Evolutionary conservation across 1,284 basidiomycete species (phyloP).

Genomic region (Pyrrhoderma noxium): DNA sequence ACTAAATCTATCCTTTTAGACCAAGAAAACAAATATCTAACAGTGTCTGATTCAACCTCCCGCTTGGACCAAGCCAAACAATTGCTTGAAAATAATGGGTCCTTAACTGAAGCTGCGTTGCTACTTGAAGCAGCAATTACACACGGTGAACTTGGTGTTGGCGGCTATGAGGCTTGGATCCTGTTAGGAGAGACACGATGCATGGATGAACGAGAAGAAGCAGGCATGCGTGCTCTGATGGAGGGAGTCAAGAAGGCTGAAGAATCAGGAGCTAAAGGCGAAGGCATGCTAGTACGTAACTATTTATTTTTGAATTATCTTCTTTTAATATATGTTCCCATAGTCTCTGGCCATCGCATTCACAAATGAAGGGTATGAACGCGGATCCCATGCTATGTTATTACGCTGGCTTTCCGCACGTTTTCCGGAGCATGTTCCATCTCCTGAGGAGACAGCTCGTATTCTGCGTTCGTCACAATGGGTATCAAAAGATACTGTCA

Average conservation of each 20-base stretch:
- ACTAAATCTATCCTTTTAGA: slow-evolving; percentile 35
- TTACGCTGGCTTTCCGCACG: slow-evolving; percentile 80
- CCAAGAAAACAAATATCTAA: slow-evolving; percentile 63
- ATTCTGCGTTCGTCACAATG: slow-evolving; percentile 67
- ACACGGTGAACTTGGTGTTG: slow-evolving; percentile 67
- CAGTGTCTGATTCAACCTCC: slow-evolving; percentile 42
- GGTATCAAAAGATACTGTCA: slow-evolving; percentile 79
- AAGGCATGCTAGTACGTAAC: slow-evolving; percentile 71
- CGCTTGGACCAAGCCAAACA: slow-evolving; percentile 64
- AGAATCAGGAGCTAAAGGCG: slow-evolving; percentile 55
- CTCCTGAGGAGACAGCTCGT: slow-evolving; percentile 51
- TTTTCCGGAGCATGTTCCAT: slow-evolving; percentile 57
- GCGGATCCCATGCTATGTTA: slow-evolving; percentile 82
- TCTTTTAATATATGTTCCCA: slow-evolving; percentile 6
- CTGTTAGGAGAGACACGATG: slow-evolving; percentile 89
- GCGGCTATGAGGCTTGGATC: slow-evolving; percentile 89
- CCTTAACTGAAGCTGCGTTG: slow-evolving; percentile 77
- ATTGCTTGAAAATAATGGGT: slow-evolving; percentile 72
- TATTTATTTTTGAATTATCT: slow-evolving; percentile 9
- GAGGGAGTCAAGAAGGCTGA: slow-evolving; percentile 63
- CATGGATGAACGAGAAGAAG: slow-evolving; percentile 91
- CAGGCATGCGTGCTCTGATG: slow-evolving; percentile 67
- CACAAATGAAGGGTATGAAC: slow-evolving; percentile 92
- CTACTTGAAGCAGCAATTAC: slow-evolving; percentile 86
- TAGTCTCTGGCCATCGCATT: slow-evolving; percentile 94